These are phyloP conservation scores for Periconia digitata DNA, from an alignment of 2,329 filamentous ascomycete species.

Conservation along the genomic window DNA sequence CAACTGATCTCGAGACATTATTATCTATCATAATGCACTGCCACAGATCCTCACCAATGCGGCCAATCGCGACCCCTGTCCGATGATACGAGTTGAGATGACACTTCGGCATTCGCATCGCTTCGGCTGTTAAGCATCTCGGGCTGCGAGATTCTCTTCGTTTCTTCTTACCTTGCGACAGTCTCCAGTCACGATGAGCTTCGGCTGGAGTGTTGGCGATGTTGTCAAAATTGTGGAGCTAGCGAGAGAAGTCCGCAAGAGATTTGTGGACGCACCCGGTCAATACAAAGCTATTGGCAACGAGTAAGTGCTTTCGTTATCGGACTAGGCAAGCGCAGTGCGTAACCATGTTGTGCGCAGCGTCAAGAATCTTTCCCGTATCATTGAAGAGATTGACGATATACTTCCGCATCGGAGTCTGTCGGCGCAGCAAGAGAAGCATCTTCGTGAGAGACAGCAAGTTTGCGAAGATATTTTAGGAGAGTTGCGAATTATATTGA, in stretches of 20 bases:
- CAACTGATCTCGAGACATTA: no score
- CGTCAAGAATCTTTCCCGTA: not conserved
- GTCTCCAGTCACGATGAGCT: constrained; percentile 4
- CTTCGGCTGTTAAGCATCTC: not conserved
- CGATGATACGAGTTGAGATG: not conserved
- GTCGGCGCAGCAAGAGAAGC: not conserved
- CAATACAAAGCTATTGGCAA: constrained; percentile 5
- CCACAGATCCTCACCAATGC: not conserved
- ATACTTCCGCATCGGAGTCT: not conserved
- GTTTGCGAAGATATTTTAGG: not conserved
- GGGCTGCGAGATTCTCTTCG: no score
- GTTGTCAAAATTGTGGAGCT: constrained; percentile 3
- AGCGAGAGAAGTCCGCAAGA: constrained; percentile 5
- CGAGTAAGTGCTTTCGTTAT: constrained; percentile 1
- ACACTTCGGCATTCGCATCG: not conserved
- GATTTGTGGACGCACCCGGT: constrained; percentile 4
- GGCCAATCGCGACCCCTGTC: not conserved
- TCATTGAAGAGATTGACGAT: constrained; percentile 1
- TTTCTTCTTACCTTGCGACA: no score
- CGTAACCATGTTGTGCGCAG: not conserved
- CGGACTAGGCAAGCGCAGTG: not conserved
- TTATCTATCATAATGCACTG: no score
- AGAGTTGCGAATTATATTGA: not conserved
- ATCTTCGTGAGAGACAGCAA: not conserved
- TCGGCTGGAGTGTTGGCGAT: constrained; percentile 7